Conservation (phyloP, 768 basidiomycete species). For the Cytidiella melzeri region DNA sequence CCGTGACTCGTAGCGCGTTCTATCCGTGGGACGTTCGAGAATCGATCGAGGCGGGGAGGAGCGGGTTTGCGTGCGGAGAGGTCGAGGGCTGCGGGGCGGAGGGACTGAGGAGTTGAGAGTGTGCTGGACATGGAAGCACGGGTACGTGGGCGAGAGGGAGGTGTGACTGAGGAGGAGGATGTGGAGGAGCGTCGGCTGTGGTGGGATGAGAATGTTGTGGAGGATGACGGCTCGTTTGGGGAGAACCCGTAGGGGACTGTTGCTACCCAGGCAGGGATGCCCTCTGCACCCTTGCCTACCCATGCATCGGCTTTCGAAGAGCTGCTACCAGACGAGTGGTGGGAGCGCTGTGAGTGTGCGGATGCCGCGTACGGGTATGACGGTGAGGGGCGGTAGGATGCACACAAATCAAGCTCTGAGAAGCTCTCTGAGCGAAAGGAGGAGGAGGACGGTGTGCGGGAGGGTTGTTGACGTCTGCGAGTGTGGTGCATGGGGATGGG, state of each 20-base stretch:
- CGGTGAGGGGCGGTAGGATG: not conserved
- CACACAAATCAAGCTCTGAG: not conserved
- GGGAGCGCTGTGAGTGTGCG: not conserved
- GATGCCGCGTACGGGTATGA: not conserved
- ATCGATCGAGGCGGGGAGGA: slow-evolving; percentile 3
- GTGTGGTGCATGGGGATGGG: not conserved
- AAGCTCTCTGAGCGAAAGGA: slow-evolving; percentile 2
- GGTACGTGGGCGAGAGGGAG: not conserved
- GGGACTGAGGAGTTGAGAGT: slow-evolving; percentile 1
- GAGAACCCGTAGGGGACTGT: slow-evolving; percentile 1
- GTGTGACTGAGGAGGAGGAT: not conserved
- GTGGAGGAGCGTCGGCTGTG: not conserved
- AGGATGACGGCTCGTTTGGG: not conserved
- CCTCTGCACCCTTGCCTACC: slow-evolving; percentile 1
- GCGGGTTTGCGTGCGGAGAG: slow-evolving; percentile 3
- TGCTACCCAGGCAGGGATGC: slow-evolving; percentile 4
- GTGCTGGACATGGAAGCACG: not conserved
- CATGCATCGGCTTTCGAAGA: not conserved
- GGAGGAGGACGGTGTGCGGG: not conserved
- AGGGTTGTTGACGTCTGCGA: not conserved
- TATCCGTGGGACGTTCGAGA: not conserved
- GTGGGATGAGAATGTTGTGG: not conserved
- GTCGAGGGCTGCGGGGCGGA: slow-evolving; percentile 2
- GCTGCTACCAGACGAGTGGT: not conserved
- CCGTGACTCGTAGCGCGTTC: not conserved